These are phyloP conservation scores for Talaromyces wortmannii DNA, from an alignment of 495 filamentous ascomycete genomes.

Conservation along the genomic window DNA sequence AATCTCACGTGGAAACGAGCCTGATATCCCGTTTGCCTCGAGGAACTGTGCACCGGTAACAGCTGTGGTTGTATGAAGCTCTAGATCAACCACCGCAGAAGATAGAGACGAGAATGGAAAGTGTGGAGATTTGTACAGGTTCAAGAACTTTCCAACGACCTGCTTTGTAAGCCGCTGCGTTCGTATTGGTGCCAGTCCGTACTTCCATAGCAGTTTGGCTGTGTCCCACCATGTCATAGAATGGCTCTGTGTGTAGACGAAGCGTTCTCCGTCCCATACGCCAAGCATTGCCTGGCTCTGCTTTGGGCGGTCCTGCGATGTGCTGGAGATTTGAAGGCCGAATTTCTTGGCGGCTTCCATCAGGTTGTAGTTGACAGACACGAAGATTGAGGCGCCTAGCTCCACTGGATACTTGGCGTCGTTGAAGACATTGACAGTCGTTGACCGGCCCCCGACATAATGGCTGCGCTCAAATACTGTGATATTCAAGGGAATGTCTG, in stretches of 20 bases:
- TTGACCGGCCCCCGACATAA: conserved; percentile 82
- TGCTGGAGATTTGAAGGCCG: conserved; percentile 45
- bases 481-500: conserved; percentile 56
- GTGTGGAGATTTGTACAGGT: conserved; percentile 70
- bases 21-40: conserved; percentile 55
- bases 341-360: conserved; percentile 68
- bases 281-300: conserved; percentile 50
- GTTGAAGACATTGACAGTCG: conserved; percentile 76
- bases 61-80: conserved; percentile 55
- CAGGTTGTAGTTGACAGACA: conserved; percentile 77
- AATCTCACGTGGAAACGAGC: conserved; percentile 69
- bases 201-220: conserved; percentile 75
- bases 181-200: conserved; percentile 70
- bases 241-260: conserved; percentile 60
- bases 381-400: conserved; percentile 89
- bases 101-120: conserved; percentile 82
- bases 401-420: conserved; percentile 69
- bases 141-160: conserved; percentile 66
- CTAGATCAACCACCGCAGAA: conserved; percentile 55
- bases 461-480: conserved; percentile 80
- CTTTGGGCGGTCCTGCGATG: conserved; percentile 22
- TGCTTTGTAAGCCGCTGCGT: conserved; percentile 67
- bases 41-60: conserved; percentile 68
- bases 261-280: conserved; percentile 75
- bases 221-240: conserved; percentile 69